Evolutionary conservation across 2,329 filamentous ascomycete genomes (phyloP).

Genomic region (Myrmaecium sp.): DNA sequence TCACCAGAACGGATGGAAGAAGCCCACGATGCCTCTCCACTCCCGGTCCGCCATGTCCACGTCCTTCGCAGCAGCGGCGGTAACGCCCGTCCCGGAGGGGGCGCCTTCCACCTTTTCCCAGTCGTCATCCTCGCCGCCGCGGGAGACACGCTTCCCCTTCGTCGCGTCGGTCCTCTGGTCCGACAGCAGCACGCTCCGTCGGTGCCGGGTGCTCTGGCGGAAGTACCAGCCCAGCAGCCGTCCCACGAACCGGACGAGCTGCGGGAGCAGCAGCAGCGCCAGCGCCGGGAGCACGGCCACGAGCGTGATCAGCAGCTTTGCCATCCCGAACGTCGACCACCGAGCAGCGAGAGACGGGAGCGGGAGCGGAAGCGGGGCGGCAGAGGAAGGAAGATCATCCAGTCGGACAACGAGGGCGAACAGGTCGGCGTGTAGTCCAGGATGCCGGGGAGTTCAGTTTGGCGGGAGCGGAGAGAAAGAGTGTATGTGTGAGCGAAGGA

Average conservation of each 20-base stretch:
- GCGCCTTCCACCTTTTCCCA: constrained; percentile 52
- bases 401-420: no score
- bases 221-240: neutral
- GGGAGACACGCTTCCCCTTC: constrained; percentile 3
- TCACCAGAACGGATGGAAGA: constrained; percentile 96
- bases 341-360: no score
- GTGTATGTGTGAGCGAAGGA: no score
- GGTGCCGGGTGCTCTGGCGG: neutral
- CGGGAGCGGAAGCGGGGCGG: no score
- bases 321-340: no score
- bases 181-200: neutral
- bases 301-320: no score
- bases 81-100: constrained; percentile 26
- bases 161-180: constrained; percentile 3
- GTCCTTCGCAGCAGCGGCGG: no score
- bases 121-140: constrained; percentile 36
- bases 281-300: no score
- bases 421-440: no score
- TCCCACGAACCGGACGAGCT: neutral
- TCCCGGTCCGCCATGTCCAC: constrained; percentile 33
- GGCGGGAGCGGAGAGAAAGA: no score
- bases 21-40: constrained; percentile 78
- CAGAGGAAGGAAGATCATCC: no score
- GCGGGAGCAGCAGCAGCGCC: neutral
- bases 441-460: no score